Conservation (phyloP, 768 basidiomycete species). For the Suillus ampliporus region DNA sequence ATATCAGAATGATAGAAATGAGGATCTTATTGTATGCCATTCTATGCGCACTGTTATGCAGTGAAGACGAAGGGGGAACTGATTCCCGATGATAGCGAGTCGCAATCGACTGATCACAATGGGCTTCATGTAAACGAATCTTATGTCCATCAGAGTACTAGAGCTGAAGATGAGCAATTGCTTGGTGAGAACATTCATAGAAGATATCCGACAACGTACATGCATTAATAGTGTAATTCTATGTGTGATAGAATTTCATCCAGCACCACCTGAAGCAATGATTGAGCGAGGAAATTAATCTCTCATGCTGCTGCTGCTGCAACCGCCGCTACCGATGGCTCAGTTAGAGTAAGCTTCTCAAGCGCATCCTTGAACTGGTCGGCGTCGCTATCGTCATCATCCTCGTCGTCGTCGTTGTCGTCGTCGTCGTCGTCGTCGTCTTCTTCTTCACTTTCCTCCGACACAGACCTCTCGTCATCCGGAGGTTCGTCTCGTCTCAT, state of each 20-base stretch:
- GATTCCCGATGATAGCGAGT: neutral
- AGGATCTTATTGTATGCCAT: no score
- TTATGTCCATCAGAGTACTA: neutral
- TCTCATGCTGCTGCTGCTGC: slow-evolving; percentile 2
- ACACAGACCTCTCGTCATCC: slow-evolving; percentile 47
- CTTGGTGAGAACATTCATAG: neutral
- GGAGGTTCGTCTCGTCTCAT: slow-evolving; percentile 75
- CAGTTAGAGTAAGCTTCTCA: slow-evolving; percentile 54
- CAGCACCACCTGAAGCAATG: neutral
- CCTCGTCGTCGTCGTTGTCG: slow-evolving; percentile 49
- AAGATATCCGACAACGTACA: neutral
- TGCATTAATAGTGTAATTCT: neutral
- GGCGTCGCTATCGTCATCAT: slow-evolving; percentile 44
- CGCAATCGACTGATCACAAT: neutral
- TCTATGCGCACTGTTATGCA: no score
- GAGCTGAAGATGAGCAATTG: neutral
- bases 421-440: slow-evolving; percentile 45
- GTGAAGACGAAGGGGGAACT: neutral
- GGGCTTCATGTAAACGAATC: neutral
- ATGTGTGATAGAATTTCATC: neutral
- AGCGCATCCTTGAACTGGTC: slow-evolving; percentile 68
- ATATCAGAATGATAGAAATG: no score
- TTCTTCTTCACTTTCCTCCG: slow-evolving; percentile 43
- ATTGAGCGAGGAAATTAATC: no score
- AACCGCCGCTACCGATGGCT: neutral